A percentile compares a stretch with the other conserved stretches of the same genome.
Evolutionary conservation across 2,329 filamentous ascomycete species (phyloP).

Genomic region (Penicillium sp.): DNA sequence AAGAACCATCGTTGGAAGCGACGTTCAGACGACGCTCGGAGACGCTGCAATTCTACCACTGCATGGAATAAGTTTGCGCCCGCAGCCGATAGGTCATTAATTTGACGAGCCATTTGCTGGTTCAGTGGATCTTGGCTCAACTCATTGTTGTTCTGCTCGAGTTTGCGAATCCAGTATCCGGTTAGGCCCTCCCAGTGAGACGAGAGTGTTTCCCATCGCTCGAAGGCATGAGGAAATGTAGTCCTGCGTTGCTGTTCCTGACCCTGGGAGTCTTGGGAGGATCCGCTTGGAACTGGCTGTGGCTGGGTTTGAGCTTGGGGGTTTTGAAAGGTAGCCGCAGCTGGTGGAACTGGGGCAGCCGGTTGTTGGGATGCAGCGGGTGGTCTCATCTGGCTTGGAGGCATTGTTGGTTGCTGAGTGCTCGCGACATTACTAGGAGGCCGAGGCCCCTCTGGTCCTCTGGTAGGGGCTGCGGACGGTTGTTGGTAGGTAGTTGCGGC

Average conservation of each 20-base stretch:
- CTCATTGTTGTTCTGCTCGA: conserved; percentile 87
- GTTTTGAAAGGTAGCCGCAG: conserved; percentile 14
- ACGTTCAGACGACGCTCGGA: conserved; percentile 90
- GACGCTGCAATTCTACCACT: conserved; percentile 88
- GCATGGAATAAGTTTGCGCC: conserved; percentile 97
- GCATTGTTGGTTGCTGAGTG: conserved; percentile 12
- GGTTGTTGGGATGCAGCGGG: conserved; percentile 14
- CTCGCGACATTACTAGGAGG: neutral
- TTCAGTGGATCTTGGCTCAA: conserved; percentile 77
- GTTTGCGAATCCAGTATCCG: conserved; percentile 90
- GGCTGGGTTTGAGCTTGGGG: conserved; percentile 14
- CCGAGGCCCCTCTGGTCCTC: conserved; percentile 9
- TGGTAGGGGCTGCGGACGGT: conserved; percentile 3
- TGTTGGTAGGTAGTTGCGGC: conserved; percentile 5
- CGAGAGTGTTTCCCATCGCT: conserved; percentile 93
- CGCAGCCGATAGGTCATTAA: conserved; percentile 93
- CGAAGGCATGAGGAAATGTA: conserved; percentile 92
- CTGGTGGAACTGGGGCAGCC: conserved; percentile 2
- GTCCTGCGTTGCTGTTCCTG: conserved; percentile 48
- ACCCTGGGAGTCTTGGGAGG: conserved; percentile 22
- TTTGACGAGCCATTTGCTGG: conserved; percentile 85
- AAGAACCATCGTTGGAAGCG: conserved; percentile 99
- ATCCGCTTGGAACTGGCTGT: conserved; percentile 20
- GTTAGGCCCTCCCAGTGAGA: conserved; percentile 98
- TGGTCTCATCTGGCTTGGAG: conserved; percentile 21